These are phyloP conservation scores for Ilyonectria destructans DNA, from an alignment of 2,329 filamentous ascomycete species.

Conservation along the genomic window DNA sequence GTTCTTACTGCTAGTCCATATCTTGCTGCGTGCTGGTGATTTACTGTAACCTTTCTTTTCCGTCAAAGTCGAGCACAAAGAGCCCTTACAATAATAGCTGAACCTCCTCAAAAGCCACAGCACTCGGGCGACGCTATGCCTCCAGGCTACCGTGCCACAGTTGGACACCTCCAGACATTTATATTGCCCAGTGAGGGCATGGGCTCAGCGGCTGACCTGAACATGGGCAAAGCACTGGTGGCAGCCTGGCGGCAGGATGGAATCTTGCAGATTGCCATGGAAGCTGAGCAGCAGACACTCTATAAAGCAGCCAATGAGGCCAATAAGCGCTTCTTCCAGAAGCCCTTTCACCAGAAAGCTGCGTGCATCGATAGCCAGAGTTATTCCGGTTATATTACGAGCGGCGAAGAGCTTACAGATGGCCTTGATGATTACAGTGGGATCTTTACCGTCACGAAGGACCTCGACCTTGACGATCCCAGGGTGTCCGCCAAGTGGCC, in stretches of 20 bases:
- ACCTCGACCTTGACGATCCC: slow-evolving; percentile 57
- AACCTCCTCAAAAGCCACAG: slow-evolving; percentile 1
- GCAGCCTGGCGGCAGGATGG: slow-evolving; percentile 62
- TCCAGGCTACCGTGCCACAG: slow-evolving; percentile 46
- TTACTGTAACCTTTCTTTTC: background rate
- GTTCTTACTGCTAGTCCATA: background rate
- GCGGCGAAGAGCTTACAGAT: slow-evolving; percentile 64
- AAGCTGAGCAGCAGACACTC: slow-evolving; percentile 53
- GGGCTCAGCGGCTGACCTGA: slow-evolving; percentile 52
- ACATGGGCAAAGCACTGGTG: slow-evolving; percentile 60
- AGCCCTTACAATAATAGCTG: background rate
- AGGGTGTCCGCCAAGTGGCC: slow-evolving; percentile 63
- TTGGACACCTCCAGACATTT: slow-evolving; percentile 59
- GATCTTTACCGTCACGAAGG: slow-evolving; percentile 69
- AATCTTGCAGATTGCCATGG: slow-evolving; percentile 63
- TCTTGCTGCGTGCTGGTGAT: background rate
- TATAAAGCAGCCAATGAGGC: slow-evolving; percentile 56
- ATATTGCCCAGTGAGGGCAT: slow-evolving; percentile 57
- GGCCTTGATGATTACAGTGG: slow-evolving; percentile 68
- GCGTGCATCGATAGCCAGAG: slow-evolving; percentile 62
- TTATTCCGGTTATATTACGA: slow-evolving; percentile 66
- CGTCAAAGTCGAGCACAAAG: background rate
- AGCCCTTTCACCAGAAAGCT: slow-evolving; percentile 56
- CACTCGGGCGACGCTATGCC: slow-evolving; percentile 41
- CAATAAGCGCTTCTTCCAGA: slow-evolving; percentile 59